Evolutionary conservation across 164 flowering plant species (phyloP).

Genomic region (Platanus orientalis): DNA sequence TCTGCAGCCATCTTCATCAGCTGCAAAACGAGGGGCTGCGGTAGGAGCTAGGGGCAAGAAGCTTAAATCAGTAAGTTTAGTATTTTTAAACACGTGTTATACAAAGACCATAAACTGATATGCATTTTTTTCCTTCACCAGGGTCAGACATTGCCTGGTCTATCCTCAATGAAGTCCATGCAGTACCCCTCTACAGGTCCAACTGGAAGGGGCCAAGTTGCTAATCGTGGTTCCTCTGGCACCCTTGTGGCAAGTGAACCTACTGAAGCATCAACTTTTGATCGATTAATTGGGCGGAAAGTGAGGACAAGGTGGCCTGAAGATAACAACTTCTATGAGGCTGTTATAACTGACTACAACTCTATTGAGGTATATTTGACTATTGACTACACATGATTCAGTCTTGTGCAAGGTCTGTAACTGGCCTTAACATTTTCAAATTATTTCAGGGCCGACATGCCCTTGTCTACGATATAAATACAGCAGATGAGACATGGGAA

Average conservation of each 20-base stretch:
- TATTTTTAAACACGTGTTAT: conserved; percentile 4
- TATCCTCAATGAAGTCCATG: conserved; percentile 38
- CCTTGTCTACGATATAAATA: conserved; percentile 45
- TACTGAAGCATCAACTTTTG: conserved; percentile 40
- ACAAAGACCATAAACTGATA: conserved; percentile 1
- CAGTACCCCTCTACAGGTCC: conserved; percentile 51
- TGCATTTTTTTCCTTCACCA: not conserved
- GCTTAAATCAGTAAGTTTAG: conserved; percentile 45
- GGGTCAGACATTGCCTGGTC: conserved; percentile 32
- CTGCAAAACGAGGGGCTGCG: conserved; percentile 29
- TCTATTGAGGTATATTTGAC: conserved; percentile 47
- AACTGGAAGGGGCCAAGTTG: conserved; percentile 54
- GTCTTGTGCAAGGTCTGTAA: not conserved
- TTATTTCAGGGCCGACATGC: conserved; percentile 48
- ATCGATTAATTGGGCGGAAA: conserved; percentile 72
- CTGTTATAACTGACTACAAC: conserved; percentile 74
- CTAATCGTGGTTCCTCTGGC: conserved; percentile 45
- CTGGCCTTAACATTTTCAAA: conserved; percentile 9
- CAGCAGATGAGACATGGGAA: conserved; percentile 41
- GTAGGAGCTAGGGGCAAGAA: conserved; percentile 37
- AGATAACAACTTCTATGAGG: conserved; percentile 89
- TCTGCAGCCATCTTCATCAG: conserved; percentile 41
- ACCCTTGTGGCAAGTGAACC: conserved; percentile 44
- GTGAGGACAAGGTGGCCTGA: conserved; percentile 98
- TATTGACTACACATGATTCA: too few relatives aligned